Conservation (phyloP, 2,329 filamentous ascomycete genomes). For the Aspergillus ruber region DNA sequence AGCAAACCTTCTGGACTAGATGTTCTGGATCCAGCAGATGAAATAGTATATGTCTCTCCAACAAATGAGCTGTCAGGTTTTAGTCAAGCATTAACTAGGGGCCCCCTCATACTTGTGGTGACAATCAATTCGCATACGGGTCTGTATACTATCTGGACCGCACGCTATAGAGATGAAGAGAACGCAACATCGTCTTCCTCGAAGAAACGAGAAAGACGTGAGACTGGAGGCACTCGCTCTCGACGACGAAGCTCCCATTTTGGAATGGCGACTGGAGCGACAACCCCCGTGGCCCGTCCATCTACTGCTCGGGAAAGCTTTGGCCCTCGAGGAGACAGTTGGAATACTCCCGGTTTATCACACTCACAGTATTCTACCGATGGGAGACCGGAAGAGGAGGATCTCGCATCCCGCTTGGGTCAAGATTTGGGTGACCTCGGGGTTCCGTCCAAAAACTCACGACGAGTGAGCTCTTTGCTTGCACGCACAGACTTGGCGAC, state of each 20-base stretch:
- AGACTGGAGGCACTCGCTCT: slow-evolving; percentile 58
- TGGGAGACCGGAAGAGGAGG: slow-evolving; percentile 53
- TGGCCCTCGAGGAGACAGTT: slow-evolving; percentile 46
- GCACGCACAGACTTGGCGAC: slow-evolving; percentile 81
- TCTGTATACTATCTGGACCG: slow-evolving; percentile 77
- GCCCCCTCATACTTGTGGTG: slow-evolving; percentile 64
- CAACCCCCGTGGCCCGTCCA: slow-evolving; percentile 64
- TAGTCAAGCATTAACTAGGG: slow-evolving; percentile 30
- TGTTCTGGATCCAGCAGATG: slow-evolving; percentile 69
- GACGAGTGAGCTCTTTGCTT: slow-evolving; percentile 84
- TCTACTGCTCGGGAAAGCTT: slow-evolving; percentile 71
- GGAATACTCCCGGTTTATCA: slow-evolving; percentile 36
- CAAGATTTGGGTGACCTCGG: slow-evolving; percentile 55
- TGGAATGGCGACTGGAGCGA: slow-evolving; percentile 59
- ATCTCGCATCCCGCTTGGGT: slow-evolving; percentile 64
- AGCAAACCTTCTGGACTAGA: slow-evolving; percentile 34
- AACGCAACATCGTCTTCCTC: slow-evolving; percentile 35
- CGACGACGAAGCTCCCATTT: slow-evolving; percentile 62
- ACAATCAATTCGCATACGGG: slow-evolving; percentile 72
- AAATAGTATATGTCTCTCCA: slow-evolving; percentile 75
- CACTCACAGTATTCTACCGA: slow-evolving; percentile 37
- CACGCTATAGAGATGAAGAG: slow-evolving; percentile 67
- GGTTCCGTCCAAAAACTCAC: slow-evolving; percentile 54
- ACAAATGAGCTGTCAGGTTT: slow-evolving; percentile 43
- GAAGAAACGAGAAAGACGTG: slow-evolving; percentile 40